Evolutionary conservation across 306 rosid species (phyloP).

Genomic region (Pueraria montana): DNA sequence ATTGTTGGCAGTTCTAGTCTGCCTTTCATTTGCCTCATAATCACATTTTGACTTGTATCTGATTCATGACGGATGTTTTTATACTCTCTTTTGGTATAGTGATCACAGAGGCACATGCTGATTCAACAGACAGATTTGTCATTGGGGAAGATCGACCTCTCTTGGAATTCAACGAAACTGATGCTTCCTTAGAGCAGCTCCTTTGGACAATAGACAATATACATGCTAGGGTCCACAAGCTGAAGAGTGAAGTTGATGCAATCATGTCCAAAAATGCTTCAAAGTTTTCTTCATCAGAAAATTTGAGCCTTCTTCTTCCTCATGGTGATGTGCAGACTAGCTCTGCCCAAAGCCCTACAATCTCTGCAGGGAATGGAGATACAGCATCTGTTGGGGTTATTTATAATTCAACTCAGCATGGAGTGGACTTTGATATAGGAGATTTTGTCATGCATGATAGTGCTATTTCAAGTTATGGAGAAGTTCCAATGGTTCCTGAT

Average conservation of each 20-base stretch:
- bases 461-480: constrained; percentile 80
- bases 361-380: constrained; percentile 78
- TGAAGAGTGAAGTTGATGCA: constrained; percentile 67
- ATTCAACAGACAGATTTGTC: constrained; percentile 62
- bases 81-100: constrained; percentile 51
- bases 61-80: constrained; percentile 33
- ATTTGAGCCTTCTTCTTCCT: constrained; percentile 75
- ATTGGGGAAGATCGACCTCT: constrained; percentile 56
- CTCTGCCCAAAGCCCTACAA: constrained; percentile 77
- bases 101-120: constrained; percentile 56
- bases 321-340: constrained; percentile 77
- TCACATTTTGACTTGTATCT: constrained; percentile 44
- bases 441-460: constrained; percentile 77
- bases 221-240: constrained; percentile 74
- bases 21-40: constrained; percentile 31
- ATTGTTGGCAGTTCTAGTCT: constrained; percentile 26
- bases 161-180: constrained; percentile 63
- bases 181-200: constrained; percentile 70
- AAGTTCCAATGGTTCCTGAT: constrained; percentile 75
- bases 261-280: constrained; percentile 72
- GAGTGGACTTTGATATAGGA: constrained; percentile 67
- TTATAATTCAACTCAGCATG: constrained; percentile 59
- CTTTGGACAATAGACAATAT: constrained; percentile 76
- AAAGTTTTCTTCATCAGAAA: constrained; percentile 78
- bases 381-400: constrained; percentile 66